phyloP scores from a whole-genome alignment of 176 grass and related monocot genomes.

The Triticum urartu region DNA sequence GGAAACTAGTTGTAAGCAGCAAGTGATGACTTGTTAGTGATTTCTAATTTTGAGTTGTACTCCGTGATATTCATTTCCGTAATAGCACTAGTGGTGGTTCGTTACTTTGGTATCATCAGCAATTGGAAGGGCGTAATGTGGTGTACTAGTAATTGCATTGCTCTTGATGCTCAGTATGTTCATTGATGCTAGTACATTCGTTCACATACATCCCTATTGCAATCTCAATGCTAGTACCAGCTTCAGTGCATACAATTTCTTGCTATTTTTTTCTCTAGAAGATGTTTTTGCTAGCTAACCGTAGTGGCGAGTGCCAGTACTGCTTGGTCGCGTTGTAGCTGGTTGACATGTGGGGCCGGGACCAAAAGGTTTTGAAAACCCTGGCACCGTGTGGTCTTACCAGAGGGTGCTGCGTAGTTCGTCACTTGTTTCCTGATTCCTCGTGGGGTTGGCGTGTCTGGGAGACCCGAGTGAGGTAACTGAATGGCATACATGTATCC shows the following conservation, averaged over 20 bases:
- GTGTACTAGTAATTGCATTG: no score
- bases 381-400: neutral
- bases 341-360: neutral
- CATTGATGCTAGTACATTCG: no score
- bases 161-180: no score
- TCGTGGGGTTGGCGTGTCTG: neutral
- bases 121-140: constrained; percentile 19
- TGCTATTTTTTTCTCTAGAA: no score
- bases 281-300: no score
- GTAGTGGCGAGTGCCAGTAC: no score
- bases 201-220: no score
- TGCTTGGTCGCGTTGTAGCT: neutral
- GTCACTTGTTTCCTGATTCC: neutral
- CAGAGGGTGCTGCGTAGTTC: neutral
- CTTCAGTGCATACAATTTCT: no score
- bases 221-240: no score
- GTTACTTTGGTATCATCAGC: neutral
- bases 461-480: neutral
- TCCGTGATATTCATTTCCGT: no score
- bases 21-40: neutral
- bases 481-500: constrained; percentile 21
- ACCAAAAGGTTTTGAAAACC: no score
- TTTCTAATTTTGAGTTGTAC: neutral
- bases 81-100: neutral
- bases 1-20: neutral